Conservation (phyloP, 257 asterid species). For the Solanum paucissectum region DNA sequence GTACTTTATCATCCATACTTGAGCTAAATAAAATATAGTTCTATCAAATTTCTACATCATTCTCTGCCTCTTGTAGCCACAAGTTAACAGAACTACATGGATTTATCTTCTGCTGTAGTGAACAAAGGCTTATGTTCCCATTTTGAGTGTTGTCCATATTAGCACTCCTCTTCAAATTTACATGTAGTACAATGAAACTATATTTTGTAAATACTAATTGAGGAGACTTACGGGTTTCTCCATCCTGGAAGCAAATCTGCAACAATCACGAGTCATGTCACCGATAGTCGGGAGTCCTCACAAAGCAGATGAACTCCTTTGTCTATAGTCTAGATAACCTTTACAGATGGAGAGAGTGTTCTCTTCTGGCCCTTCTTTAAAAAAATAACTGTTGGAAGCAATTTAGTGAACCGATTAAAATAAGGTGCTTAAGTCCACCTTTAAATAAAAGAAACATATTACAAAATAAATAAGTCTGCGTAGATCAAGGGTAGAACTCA, state of each 20-base stretch:
- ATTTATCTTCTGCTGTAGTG: neutral
- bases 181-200: neutral
- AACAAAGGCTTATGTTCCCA: neutral
- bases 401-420: neutral
- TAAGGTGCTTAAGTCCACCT: neutral
- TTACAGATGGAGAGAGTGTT: neutral
- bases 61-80: neutral
- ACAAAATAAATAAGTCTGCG: neutral
- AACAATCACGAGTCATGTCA: too few relatives aligned
- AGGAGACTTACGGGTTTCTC: neutral
- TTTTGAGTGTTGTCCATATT: neutral
- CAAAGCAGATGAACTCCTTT: neutral
- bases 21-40: neutral
- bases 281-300: neutral
- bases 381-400: neutral
- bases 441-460: neutral
- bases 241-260: too few relatives aligned
- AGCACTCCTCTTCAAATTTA: neutral
- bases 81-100: neutral
- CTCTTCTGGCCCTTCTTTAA: too few relatives aligned
- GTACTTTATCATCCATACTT: neutral
- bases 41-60: neutral
- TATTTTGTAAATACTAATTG: neutral
- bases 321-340: neutral
- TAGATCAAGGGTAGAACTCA: neutral